Evolutionary conservation across 2,329 filamentous ascomycete genomes (phyloP), one percentile per base, ranked within the genome.

Genomic region (Neofusicoccum kwambonambiense): DNA sequence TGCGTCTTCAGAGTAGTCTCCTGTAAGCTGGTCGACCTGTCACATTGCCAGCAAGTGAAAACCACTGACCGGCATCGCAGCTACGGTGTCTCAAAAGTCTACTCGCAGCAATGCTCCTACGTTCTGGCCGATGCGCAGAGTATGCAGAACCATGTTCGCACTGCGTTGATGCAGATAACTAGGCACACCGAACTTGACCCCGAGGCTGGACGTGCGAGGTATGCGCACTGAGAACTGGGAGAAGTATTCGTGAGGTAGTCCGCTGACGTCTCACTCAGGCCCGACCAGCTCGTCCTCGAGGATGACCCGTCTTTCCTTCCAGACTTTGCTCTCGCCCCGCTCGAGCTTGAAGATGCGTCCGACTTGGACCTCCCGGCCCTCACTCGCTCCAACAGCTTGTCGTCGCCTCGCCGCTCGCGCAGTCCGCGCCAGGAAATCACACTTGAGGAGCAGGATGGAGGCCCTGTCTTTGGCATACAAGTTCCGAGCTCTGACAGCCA

Each of bases 1-100:
- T 99, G 68, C 89, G 95, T 41, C 85, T 99, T 22, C 94, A 98
- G 74, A 90, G 93, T 15, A 97, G 89, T 70, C 83, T 99, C 17
- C 86, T 99, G 86, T 90, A 74, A 74, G 83, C 72, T 39, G 22
- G 8, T 12, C 17, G 4, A 12, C 35, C 19, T 5, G 9, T 41
- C n/a, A 7, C 9, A 15, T 7, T 13, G 15, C 13, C 11, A 1
- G 6, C 35, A 44, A 51, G 27, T 17, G 37, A 37, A 17, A 27
- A 3, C 15, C 19, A 17, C 47, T 65, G 17, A 65, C 39, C 8
- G 7, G n/a, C 15, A 19, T 9, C 19, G 8, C 42, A 77, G 76
- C 64, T 77, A 76, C 74, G 93, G 93, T 4, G 87, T 97, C 15
- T 90, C 92, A 3, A 87, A 90, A 56, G 93, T 98, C 17, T 97